A percentile compares a stretch with the other conserved stretches of the same genome.
Conservation (phyloP, 177 flowering plant genomes). For the Telopea speciosissima region DNA sequence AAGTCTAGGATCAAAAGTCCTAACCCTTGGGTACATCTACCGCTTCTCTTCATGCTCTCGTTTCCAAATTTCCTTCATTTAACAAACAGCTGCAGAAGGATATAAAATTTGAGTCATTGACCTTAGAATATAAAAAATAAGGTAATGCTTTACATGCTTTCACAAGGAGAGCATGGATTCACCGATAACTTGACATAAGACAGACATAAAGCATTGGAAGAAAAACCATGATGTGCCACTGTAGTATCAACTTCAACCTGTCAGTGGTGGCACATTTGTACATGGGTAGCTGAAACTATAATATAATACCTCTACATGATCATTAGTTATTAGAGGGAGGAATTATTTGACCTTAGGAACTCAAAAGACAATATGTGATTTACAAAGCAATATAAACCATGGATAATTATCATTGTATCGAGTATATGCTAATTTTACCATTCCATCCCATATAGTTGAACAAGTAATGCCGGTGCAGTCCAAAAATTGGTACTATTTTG, state of each 20-base stretch:
- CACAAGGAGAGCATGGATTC: neutral
- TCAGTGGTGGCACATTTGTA: too few species aligned
- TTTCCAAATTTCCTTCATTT: neutral
- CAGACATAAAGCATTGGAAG: neutral
- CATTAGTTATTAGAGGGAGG: too few species aligned
- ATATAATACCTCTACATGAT: too few species aligned
- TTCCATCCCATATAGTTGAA: neutral
- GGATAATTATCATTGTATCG: neutral
- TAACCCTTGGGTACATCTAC: neutral
- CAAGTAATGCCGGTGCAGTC: neutral
- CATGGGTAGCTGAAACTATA: too few species aligned
- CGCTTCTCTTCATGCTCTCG: neutral
- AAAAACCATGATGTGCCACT: neutral
- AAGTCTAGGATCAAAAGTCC: conserved; percentile 6
- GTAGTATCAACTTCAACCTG: too few species aligned
- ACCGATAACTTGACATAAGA: neutral
- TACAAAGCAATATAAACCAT: neutral
- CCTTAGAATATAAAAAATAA: neutral
- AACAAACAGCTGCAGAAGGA: conserved; percentile 2
- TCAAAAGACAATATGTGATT: neutral
- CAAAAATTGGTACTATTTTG: too few species aligned
- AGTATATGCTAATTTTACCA: neutral
- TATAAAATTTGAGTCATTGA: neutral
- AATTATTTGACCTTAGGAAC: too few species aligned
- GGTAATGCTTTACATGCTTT: too few species aligned